These are phyloP conservation scores for Podila epigama DNA, from an alignment of 192 early-diverging fungal species.

Conservation along the genomic window DNA sequence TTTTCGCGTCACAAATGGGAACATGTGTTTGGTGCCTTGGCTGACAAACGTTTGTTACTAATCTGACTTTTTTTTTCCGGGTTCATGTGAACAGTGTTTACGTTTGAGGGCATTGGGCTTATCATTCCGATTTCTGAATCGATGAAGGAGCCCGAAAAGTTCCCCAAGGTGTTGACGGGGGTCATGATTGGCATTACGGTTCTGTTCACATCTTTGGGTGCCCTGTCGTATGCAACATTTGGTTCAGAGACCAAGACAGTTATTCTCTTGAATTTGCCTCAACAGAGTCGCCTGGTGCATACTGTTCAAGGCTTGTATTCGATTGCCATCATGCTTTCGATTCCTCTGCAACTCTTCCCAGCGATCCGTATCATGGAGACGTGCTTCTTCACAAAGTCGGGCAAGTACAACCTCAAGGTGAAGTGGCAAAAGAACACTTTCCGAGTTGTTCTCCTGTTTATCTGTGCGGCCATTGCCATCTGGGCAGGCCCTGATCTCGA, in stretches of 20 bases:
- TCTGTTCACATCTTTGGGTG: slow-evolving; percentile 85
- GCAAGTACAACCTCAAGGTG: slow-evolving; percentile 78
- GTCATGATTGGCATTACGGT: slow-evolving; percentile 81
- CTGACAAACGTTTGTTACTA: not conserved
- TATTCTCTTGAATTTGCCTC: slow-evolving; percentile 88
- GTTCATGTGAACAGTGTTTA: slow-evolving; percentile 17
- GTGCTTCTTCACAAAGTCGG: slow-evolving; percentile 80
- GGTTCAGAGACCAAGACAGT: slow-evolving; percentile 87
- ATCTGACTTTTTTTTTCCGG: not conserved
- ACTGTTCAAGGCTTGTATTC: slow-evolving; percentile 87
- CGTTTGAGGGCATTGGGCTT: slow-evolving; percentile 44
- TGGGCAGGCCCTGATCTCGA: slow-evolving; percentile 79
- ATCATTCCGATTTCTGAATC: slow-evolving; percentile 83
- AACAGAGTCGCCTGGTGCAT: slow-evolving; percentile 65
- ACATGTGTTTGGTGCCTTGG: not conserved
- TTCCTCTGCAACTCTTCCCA: slow-evolving; percentile 92
- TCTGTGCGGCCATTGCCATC: slow-evolving; percentile 80
- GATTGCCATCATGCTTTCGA: slow-evolving; percentile 92
- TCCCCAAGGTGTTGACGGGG: slow-evolving; percentile 78
- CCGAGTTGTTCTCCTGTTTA: slow-evolving; percentile 68
- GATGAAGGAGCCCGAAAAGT: slow-evolving; percentile 92
- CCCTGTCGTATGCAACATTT: slow-evolving; percentile 85
- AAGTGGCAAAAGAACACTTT: slow-evolving; percentile 91
- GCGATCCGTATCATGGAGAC: slow-evolving; percentile 93
- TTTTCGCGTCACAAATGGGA: slow-evolving; percentile 9